Evolutionary conservation across 1,284 basidiomycete genomes (phyloP), one percentile per base, ranked within the genome.

Genomic region (Trametes versicolor): DNA sequence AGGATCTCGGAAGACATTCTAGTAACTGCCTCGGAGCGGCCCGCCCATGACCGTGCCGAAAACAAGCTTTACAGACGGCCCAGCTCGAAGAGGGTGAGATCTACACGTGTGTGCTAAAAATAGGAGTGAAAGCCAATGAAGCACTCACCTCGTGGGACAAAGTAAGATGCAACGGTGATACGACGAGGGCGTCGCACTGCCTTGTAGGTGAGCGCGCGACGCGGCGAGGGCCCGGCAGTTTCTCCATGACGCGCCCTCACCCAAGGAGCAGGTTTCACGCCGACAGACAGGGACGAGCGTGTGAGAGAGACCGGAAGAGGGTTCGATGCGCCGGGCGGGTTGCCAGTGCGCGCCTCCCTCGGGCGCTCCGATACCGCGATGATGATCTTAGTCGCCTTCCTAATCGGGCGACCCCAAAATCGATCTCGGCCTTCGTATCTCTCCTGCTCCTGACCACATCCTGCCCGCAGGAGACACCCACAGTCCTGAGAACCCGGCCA

Each of bases 381-480:
- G 12, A 13, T 27, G 23, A 57, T 57, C 55, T 37, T 48, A 34
- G 55, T 36, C 32, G 21, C 5, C 45, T 57, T 47, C 55, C 55
- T 29, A 36, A 57, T 57, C 55, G 43, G 55, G 29, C 27, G 25
- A 23, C 6, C 17, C 15, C 12, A 34, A 29, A 32, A 57, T 57
- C 55, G 55, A 57, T 57, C 45, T 48, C 10, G 17, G 32, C 39
- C 12, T 41, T 10, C 32, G 25, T 12, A 17, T 15, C 51, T 39
- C 37, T 55, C 34, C 19, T 54, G 21, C 53, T 39, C 17, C 53
- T 13, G 29, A 27, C 21, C 25, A 41, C 53, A 55, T 29, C 23
- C 4, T 23, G 17, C 23, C 53, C 25, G 19, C 37, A 29, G 23
- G 19, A 19, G 23, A 39, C 32, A 12, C 34, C n/a, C 52, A 39